A percentile compares a stretch with the other conserved stretches of the same genome.
These are phyloP conservation scores for Cryptosporidium viatorum DNA, from an alignment of 169 alveolate genomes.

Conservation along the genomic window DNA sequence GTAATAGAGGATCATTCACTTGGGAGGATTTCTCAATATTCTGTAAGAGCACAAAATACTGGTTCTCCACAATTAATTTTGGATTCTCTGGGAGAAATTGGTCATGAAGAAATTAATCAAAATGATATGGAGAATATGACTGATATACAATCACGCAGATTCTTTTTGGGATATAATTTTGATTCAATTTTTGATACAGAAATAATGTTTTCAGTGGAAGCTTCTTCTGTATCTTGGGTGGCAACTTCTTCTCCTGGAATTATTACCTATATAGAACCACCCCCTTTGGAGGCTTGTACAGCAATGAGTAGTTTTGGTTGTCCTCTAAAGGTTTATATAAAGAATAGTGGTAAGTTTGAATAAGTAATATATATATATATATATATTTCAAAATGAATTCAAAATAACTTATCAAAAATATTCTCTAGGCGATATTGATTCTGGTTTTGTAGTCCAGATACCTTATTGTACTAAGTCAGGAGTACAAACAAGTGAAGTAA, in stretches of 20 bases:
- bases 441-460: slow-evolving; percentile 59
- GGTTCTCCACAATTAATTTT: slow-evolving; percentile 61
- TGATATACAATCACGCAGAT: slow-evolving; percentile 24
- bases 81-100: slow-evolving; percentile 13
- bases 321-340: slow-evolving; percentile 52
- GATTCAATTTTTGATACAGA: slow-evolving; percentile 73
- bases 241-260: slow-evolving; percentile 74
- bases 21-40: slow-evolving; percentile 54
- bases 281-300: slow-evolving; percentile 55
- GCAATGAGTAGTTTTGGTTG: slow-evolving; percentile 69
- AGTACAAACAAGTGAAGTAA: slow-evolving; percentile 58
- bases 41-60: slow-evolving; percentile 47
- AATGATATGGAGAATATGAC: slow-evolving; percentile 2
- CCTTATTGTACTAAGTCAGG: slow-evolving; percentile 62
- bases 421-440: slow-evolving; percentile 36
- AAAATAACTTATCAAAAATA: not conserved
- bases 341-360: slow-evolving; percentile 68
- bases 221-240: slow-evolving; percentile 73
- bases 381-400: not conserved
- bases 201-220: slow-evolving; percentile 74
- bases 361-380: no score
- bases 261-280: slow-evolving; percentile 71
- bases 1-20: slow-evolving; percentile 52
- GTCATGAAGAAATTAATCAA: not conserved
- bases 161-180: slow-evolving; percentile 62